Evolutionary conservation across 2,329 filamentous ascomycete genomes (phyloP), one percentile per base, ranked within the genome.

Genomic region (Orbilia blumenaviensis): DNA sequence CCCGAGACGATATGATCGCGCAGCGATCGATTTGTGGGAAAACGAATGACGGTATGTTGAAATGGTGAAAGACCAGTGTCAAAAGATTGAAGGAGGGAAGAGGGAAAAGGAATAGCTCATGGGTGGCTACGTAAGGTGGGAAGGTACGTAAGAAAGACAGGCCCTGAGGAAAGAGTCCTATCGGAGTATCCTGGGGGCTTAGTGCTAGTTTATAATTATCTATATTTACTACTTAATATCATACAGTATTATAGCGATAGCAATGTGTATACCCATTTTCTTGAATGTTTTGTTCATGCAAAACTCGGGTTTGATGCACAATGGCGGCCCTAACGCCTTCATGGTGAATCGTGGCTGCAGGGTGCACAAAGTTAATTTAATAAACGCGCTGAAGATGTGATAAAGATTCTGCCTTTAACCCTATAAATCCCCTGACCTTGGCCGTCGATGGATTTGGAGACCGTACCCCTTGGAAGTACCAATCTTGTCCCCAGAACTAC

Each of bases 121-220:
- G 18, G 32, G 25, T 2, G 16, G 16, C 3, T 25, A 41, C 8
- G 32, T 7, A 38, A 23, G 54, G 18, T 44, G 9, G 36, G n/a
- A 21, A 44, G 8, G 12, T 32, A 44, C 12, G 14, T 18, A 21
- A 61, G 7, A 18, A 23, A 3, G 12, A 34, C 10, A 10, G 8
- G 8, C 2, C 52, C 29, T 38, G n/a, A 21, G 29, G 10, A 42
- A 42, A 42, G n/a, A 42, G 6, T 42, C 25, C 25, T 50, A 23
- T 14, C 16, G 25, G 52, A 16, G 23, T 23, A 23, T 9, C n/a
- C 27, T 25, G 5, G 18, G 36, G 52, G 32, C n/a, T 42, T 38
- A 60, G 34, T 21, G 5, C 10, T 44, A n/a, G 36, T 18, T 42
- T 42, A 61, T 61, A 61, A 83, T 81, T 63, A 84, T 84, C n/a